Percentiles rank a stretch among this genome's conserved stretches.
phyloP scores from a whole-genome alignment of 176 grass and related monocot genomes.

The Hsuehochloa calcarea region DNA sequence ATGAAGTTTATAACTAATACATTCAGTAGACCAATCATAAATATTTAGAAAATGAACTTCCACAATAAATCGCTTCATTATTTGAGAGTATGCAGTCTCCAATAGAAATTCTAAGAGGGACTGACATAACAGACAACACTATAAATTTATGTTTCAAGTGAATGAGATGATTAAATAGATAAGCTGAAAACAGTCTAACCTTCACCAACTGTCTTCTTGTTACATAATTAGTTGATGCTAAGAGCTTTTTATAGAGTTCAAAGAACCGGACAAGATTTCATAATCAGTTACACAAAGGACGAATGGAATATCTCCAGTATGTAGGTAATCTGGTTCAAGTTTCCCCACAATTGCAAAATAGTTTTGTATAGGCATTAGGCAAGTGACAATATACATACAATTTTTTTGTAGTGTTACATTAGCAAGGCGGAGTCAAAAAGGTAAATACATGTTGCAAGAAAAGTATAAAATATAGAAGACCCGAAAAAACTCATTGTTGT shows the following conservation, averaged over 20 bases:
- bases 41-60: constrained; percentile 68
- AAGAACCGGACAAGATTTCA: constrained; percentile 40
- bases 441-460: not conserved
- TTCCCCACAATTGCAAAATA: constrained; percentile 1
- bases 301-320: constrained; percentile 19
- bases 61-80: constrained; percentile 70
- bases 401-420: not conserved
- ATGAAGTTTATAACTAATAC: constrained; percentile 35
- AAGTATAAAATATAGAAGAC: not conserved
- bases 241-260: no score
- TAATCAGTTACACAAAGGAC: not conserved
- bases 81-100: constrained; percentile 64
- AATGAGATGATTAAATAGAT: constrained; percentile 12
- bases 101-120: constrained; percentile 77
- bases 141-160: constrained; percentile 33
- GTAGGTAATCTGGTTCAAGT: not conserved
- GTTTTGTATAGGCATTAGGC: not conserved
- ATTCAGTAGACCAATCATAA: constrained; percentile 62
- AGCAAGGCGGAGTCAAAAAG: not conserved
- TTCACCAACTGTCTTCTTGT: constrained; percentile 67
- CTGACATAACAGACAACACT: no score
- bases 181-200: constrained; percentile 42
- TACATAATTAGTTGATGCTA: constrained; percentile 69
- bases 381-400: not conserved
- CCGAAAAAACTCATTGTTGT: not conserved